A percentile compares a stretch with the other conserved stretches of the same genome.
Evolutionary conservation across 257 asterid species (phyloP).

Genomic region (Voacanga thouarsii): DNA sequence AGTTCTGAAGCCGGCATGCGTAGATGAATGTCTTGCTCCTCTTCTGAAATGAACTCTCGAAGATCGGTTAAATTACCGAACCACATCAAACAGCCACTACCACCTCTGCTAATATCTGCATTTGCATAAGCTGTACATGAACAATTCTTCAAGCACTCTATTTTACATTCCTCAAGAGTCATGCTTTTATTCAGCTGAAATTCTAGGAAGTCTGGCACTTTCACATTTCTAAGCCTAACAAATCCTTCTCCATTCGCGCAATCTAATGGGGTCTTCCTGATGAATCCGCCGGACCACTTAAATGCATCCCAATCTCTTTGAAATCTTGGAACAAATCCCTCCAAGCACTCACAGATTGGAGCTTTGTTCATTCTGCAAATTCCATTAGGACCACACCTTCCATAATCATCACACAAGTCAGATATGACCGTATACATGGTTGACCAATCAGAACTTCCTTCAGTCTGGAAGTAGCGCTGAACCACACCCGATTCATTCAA

Average conservation of each 20-base stretch:
- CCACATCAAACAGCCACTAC: constrained; percentile 27
- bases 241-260: constrained; percentile 20
- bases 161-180: constrained; percentile 19
- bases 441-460: constrained; percentile 13
- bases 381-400: constrained; percentile 23
- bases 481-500: background rate
- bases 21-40: constrained; percentile 18
- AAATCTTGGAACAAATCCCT: constrained; percentile 9
- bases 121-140: constrained; percentile 25
- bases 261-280: constrained; percentile 3
- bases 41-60: constrained; percentile 3
- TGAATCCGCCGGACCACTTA: constrained; percentile 26
- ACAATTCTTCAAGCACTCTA: constrained; percentile 22
- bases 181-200: constrained; percentile 12
- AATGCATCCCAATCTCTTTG: constrained; percentile 14
- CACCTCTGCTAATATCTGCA: constrained; percentile 12
- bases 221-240: background rate
- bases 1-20: constrained; percentile 25
- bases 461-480: background rate
- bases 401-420: constrained; percentile 22
- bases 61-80: constrained; percentile 20
- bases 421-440: background rate
- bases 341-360: no score
- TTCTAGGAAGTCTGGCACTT: background rate
- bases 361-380: no score